Evolutionary conservation across 2,329 filamentous ascomycete species (phyloP).

Genomic region (Fusarium abutilonis): DNA sequence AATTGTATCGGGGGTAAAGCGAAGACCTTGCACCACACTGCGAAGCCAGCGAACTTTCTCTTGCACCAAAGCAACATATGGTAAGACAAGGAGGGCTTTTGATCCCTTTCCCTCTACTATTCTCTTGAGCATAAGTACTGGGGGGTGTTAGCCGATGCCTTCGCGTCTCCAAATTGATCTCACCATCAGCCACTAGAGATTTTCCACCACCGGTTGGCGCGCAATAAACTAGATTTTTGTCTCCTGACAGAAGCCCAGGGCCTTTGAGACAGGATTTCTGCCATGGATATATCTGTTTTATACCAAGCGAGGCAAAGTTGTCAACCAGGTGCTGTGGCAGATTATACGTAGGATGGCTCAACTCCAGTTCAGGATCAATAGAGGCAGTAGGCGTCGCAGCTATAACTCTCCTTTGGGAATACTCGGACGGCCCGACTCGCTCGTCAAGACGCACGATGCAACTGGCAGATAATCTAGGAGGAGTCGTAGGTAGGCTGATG

Average conservation of each 20-base stretch:
- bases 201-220: slow-evolving; percentile 83
- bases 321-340: slow-evolving; percentile 68
- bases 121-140: slow-evolving; percentile 76
- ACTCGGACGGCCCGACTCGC: slow-evolving; percentile 56
- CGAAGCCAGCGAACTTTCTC: slow-evolving; percentile 82
- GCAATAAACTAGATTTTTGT: slow-evolving; percentile 79
- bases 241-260: slow-evolving; percentile 70
- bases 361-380: slow-evolving; percentile 65
- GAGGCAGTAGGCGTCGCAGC: slow-evolving; percentile 64
- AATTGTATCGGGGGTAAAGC: slow-evolving; percentile 50
- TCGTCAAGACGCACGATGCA: slow-evolving; percentile 54
- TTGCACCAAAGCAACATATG: slow-evolving; percentile 82
- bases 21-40: slow-evolving; percentile 70
- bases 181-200: slow-evolving; percentile 73
- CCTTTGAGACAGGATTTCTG: slow-evolving; percentile 78
- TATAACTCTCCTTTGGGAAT: slow-evolving; percentile 64
- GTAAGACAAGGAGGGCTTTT: slow-evolving; percentile 77
- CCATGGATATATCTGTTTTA: slow-evolving; percentile 80
- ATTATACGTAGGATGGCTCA: slow-evolving; percentile 71
- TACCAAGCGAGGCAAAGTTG: slow-evolving; percentile 74
- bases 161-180: slow-evolving; percentile 27
- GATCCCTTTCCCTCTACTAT: slow-evolving; percentile 70
- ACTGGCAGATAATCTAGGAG: slow-evolving; percentile 54
- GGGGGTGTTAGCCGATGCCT: slow-evolving; percentile 29
- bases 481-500: slow-evolving; percentile 46